Percentiles rank a stretch among this genome's conserved stretches.
phyloP scores from a whole-genome alignment of 169 alveolate genomes.

The Cryptosporidium xiaoi region DNA sequence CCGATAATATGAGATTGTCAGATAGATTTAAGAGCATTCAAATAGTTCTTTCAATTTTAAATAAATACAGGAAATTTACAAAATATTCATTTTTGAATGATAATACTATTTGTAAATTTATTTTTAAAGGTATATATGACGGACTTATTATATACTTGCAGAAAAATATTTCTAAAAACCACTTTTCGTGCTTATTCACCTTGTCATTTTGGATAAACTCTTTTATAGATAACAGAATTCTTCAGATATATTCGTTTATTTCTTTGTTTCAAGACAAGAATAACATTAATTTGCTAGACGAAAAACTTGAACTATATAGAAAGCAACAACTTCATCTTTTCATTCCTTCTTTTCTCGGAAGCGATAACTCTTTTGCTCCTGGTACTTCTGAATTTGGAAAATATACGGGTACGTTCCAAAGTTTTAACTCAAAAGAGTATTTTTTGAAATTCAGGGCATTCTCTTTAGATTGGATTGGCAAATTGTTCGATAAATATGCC shows the following conservation, averaged over 20 bases:
- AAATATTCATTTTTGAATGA: slow-evolving; percentile 49
- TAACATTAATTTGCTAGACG: neutral
- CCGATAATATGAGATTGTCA: neutral
- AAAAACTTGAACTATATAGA: too few species aligned
- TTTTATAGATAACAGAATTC: slow-evolving; percentile 42
- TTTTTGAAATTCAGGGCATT: neutral
- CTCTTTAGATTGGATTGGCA: neutral
- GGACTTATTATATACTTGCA: slow-evolving; percentile 47
- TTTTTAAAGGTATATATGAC: slow-evolving; percentile 39
- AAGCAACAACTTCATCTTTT: too few species aligned
- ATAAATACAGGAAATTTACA: slow-evolving; percentile 31
- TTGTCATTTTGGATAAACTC: slow-evolving; percentile 54
- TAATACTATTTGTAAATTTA: neutral
- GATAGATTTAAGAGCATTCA: slow-evolving; percentile 52
- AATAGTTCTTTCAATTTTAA: slow-evolving; percentile 24
- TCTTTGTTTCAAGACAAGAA: neutral
- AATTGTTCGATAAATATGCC: neutral
- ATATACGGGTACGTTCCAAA: neutral
- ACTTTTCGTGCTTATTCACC: neutral
- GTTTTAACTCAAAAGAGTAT: neutral
- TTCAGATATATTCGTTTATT: slow-evolving; percentile 10
- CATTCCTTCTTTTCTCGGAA: too few species aligned
- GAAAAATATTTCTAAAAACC: slow-evolving; percentile 8
- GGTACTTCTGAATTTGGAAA: too few species aligned
- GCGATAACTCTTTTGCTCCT: too few species aligned